phyloP scores from a whole-genome alignment of 2,329 filamentous ascomycete genomes.

The Blumeria graminis region DNA sequence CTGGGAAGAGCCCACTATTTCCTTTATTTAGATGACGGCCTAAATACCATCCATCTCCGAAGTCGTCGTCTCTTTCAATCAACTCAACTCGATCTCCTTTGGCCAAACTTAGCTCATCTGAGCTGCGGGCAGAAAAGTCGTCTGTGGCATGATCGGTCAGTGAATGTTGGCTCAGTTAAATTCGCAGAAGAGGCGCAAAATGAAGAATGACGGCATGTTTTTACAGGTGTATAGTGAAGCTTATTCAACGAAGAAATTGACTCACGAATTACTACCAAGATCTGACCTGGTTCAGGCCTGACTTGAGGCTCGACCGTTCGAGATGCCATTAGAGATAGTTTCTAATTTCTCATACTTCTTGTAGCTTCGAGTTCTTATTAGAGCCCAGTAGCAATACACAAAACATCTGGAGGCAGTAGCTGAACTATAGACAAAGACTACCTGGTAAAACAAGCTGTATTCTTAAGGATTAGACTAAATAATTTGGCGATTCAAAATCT shows the following conservation, averaged over 20 bases:
- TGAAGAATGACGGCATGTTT: neutral
- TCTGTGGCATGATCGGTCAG: conserved; percentile 26
- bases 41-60: conserved; percentile 70
- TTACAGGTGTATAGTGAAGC: neutral
- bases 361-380: neutral
- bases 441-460: too few species aligned
- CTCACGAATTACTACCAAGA: conserved; percentile 49
- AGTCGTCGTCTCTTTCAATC: conserved; percentile 68
- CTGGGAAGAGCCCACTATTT: conserved; percentile 58
- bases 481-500: too few species aligned
- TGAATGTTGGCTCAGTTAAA: neutral
- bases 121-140: conserved; percentile 75
- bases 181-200: neutral
- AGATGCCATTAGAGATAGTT: conserved; percentile 18
- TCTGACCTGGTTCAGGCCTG: conserved; percentile 35
- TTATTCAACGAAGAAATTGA: conserved; percentile 9
- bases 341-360: conserved; percentile 6
- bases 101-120: conserved; percentile 71
- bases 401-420: conserved; percentile 7
- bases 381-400: conserved; percentile 2
- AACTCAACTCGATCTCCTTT: conserved; percentile 71
- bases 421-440: too few species aligned
- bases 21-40: conserved; percentile 50
- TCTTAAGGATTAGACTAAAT: too few species aligned
- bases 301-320: conserved; percentile 17